Base-by-base conservation (phyloP, 495 filamentous ascomycete genomes). In the Penicillium odoratum region DNA sequence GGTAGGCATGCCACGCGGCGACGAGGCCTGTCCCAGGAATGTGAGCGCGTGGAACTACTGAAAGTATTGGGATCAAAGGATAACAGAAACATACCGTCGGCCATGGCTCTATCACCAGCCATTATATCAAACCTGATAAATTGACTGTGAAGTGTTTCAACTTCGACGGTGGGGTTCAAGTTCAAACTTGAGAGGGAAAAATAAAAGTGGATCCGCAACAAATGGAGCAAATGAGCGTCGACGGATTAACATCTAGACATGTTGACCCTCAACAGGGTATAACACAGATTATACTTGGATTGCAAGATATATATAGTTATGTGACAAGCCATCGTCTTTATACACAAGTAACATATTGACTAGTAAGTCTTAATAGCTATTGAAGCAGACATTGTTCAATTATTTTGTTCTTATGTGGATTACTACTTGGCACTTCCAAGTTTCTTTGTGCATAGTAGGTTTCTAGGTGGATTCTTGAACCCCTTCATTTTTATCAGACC, bases 1-100 rank as follows among this genome's bases (percentile, higher is more conserved):
- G 74, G 57, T 73, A 74, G 46, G 63, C 55, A 60, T 79, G 75
- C 76, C 76, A 79, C 43, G 69, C 56, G 59, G 71, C 61, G 58
- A 78, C 48, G 8, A 72, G 49, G 53, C 66, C 72, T 75, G 42
- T 21, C 21, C 21, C n/a, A 8, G 30, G 28, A 10, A 38, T 46
- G 40, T 48, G 10, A 48, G 46, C 25, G 28, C 21, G 46, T 6
- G 38, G 3, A 15, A 16, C 38, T 0, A 40, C 15, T 26, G 21
- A 29, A 42, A 42, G 16, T 6, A 18, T 7, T 5, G 3, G 6
- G 25, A 26, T 10, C 7, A 46, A 46, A 26, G 3, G 9, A 46
- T 16, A 15, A 21, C n/a, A 13, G 18, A 26, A 2, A 46, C 43
- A 25, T 46, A 46, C 43, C 43, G 43, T 21, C 25, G 7, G 43